phyloP scores from a whole-genome alignment of 2,329 filamentous ascomycete genomes.

The Blumeria graminis region DNA sequence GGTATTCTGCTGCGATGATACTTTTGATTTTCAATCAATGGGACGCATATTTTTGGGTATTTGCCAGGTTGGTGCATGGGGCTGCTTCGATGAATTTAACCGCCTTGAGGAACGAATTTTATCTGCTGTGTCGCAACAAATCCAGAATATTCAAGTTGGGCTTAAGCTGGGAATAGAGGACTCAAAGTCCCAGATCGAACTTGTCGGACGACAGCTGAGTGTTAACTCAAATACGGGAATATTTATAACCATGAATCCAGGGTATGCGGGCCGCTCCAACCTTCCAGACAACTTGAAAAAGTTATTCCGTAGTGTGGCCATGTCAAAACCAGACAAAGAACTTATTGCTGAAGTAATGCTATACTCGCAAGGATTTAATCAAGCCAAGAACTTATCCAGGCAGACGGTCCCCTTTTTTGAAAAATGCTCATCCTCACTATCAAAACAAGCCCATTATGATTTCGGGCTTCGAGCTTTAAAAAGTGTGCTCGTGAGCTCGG shows the following conservation, averaged over 20 bases:
- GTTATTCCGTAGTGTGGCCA: slow-evolving; percentile 93
- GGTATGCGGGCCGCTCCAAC: slow-evolving; percentile 93
- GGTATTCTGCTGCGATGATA: slow-evolving; percentile 98
- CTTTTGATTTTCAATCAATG: slow-evolving; percentile 99
- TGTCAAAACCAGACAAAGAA: slow-evolving; percentile 99
- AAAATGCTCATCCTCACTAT: slow-evolving; percentile 54
- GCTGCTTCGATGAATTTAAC: slow-evolving; percentile 99
- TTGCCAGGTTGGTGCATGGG: slow-evolving; percentile 96
- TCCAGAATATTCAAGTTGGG: slow-evolving; percentile 96
- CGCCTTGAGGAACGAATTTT: slow-evolving; percentile 92
- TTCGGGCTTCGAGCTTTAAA: slow-evolving; percentile 95
- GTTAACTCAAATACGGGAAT: slow-evolving; percentile 91
- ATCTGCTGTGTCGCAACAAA: slow-evolving; percentile 94
- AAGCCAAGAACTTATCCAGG: slow-evolving; percentile 79
- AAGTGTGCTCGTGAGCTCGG: slow-evolving; percentile 94
- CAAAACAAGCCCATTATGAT: slow-evolving; percentile 96
- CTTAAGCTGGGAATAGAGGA: slow-evolving; percentile 67
- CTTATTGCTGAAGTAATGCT: slow-evolving; percentile 99
- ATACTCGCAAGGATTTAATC: slow-evolving; percentile 96
- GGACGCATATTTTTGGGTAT: slow-evolving; percentile 98
- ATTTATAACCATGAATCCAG: slow-evolving; percentile 99
- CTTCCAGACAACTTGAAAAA: slow-evolving; percentile 98
- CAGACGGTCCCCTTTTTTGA: slow-evolving; percentile 98
- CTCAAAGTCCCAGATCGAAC: slow-evolving; percentile 69
- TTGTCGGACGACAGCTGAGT: slow-evolving; percentile 70